A percentile compares a stretch with the other conserved stretches of the same genome.
phyloP scores from a whole-genome alignment of 108 stramenopile genomes.

The Nannochloropsis gaditana region DNA sequence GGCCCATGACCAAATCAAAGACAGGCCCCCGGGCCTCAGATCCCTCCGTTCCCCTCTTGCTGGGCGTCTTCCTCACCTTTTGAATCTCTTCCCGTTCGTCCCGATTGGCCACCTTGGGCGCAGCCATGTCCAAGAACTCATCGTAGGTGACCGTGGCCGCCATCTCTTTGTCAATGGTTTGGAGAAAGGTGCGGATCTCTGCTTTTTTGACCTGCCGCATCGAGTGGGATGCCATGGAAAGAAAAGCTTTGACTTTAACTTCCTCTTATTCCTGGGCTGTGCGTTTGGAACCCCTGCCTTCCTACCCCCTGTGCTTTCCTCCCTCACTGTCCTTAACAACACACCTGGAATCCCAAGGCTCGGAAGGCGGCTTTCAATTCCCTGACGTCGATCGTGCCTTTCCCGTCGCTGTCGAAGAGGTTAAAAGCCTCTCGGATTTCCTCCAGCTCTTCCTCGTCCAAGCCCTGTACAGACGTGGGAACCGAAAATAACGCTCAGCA shows the following conservation, averaged over 20 bases:
- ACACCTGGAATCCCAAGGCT: slow-evolving; percentile 39
- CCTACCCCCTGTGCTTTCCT: not conserved
- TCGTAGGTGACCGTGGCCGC: slow-evolving; percentile 33
- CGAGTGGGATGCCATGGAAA: not conserved
- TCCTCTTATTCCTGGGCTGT: not conserved
- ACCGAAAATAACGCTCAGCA: not conserved
- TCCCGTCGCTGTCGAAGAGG: slow-evolving; percentile 52
- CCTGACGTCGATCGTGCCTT: slow-evolving; percentile 48
- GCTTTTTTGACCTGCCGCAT: slow-evolving; percentile 30
- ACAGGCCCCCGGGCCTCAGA: too few relatives aligned
- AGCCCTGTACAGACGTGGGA: slow-evolving; percentile 18
- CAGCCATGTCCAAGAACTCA: slow-evolving; percentile 48
- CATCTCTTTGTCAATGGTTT: slow-evolving; percentile 42
- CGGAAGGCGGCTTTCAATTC: slow-evolving; percentile 51
- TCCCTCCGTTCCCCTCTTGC: not conserved
- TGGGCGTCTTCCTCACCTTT: slow-evolving; percentile 19
- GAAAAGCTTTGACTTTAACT: not conserved
- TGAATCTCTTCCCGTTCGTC: slow-evolving; percentile 52
- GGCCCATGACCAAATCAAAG: too few relatives aligned
- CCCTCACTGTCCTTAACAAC: slow-evolving; percentile 23
- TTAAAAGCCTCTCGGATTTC: slow-evolving; percentile 37
- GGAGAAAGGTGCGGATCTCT: slow-evolving; percentile 43
- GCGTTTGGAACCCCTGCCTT: not conserved
- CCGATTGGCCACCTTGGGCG: slow-evolving; percentile 40
- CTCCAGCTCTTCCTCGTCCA: slow-evolving; percentile 31